phyloP scores from a whole-genome alignment of 345 rosid genomes.

The Adansonia digitata region DNA sequence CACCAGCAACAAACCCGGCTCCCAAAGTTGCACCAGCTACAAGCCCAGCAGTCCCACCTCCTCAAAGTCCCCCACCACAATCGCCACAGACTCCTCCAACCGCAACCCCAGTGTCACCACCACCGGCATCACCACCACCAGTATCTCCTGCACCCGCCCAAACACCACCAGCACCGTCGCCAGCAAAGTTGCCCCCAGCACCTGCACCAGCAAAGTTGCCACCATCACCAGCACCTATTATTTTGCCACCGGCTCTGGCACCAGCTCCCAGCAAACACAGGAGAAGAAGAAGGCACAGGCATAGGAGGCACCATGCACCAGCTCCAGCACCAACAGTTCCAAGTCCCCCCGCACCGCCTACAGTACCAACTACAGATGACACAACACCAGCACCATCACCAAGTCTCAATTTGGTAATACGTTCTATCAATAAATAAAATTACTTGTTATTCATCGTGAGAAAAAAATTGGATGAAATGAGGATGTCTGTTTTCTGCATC shows the following conservation, averaged over 20 bases:
- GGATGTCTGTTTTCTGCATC: background rate
- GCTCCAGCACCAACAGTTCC: conserved; percentile 66
- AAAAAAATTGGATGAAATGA: background rate
- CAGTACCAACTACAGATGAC: conserved; percentile 48
- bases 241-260: conserved; percentile 46
- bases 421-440: conserved; percentile 1
- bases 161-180: conserved; percentile 33
- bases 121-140: conserved; percentile 33
- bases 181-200: conserved; percentile 26
- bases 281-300: conserved; percentile 50
- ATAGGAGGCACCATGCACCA: conserved; percentile 60
- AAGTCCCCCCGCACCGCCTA: conserved; percentile 90
- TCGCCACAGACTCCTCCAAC: conserved; percentile 47
- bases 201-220: conserved; percentile 32
- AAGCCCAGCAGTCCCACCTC: conserved; percentile 53
- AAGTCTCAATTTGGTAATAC: conserved; percentile 42
- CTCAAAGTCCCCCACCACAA: conserved; percentile 46
- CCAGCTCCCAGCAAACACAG: conserved; percentile 64
- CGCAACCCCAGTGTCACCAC: conserved; percentile 52
- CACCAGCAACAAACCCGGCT: conserved; percentile 51
- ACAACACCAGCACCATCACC: conserved; percentile 85
- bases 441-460: background rate
- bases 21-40: conserved; percentile 63
- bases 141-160: conserved; percentile 21
- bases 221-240: conserved; percentile 41